Evolutionary conservation across 345 rosid genomes (phyloP).

Genomic region (Anacardium occidentale): DNA sequence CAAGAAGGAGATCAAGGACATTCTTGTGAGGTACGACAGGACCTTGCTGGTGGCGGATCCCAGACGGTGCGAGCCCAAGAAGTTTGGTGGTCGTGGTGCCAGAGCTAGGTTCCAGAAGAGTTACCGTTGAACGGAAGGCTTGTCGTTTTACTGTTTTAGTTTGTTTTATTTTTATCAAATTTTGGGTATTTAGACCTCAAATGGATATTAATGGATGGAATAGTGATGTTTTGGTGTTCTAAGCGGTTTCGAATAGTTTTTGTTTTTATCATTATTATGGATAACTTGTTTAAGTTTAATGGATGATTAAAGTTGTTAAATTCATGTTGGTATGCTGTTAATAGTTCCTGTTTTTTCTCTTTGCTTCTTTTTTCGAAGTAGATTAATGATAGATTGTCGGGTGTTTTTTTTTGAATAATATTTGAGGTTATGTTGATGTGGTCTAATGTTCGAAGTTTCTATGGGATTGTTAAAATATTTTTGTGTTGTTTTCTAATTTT

Average conservation of each 20-base stretch:
- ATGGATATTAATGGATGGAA: not conserved
- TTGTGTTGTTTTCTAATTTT: too few relatives aligned
- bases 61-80: conserved; percentile 93
- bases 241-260: not conserved
- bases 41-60: conserved; percentile 91
- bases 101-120: conserved; percentile 93
- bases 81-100: conserved; percentile 95
- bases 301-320: conserved; percentile 6
- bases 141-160: not conserved
- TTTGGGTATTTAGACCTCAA: not conserved
- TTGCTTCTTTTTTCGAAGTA: too few relatives aligned
- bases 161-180: not conserved
- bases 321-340: not conserved
- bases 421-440: too few relatives aligned
- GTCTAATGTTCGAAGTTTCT: too few relatives aligned
- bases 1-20: conserved; percentile 90
- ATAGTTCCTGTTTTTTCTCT: too few relatives aligned
- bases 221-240: not conserved
- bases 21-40: conserved; percentile 75
- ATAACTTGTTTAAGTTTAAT: not conserved
- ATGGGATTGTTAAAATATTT: too few relatives aligned
- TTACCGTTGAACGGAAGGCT: conserved; percentile 59
- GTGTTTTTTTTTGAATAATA: too few relatives aligned
- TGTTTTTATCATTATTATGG: not conserved
- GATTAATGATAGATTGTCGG: too few relatives aligned